phyloP scores from a whole-genome alignment of 129 eudicot species.

The Solidago caesia region DNA sequence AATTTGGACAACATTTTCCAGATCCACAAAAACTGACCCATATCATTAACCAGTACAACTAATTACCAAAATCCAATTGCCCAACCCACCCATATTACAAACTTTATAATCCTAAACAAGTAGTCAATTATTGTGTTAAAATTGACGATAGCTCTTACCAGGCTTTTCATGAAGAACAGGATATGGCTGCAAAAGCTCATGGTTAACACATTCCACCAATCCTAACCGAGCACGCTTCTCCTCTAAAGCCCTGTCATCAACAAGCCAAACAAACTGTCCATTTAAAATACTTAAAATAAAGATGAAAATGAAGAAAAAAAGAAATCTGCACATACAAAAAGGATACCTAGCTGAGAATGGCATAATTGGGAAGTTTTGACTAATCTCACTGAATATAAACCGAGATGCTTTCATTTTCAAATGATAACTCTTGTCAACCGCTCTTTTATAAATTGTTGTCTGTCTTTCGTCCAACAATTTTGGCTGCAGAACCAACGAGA shows the following conservation, averaged over 20 bases:
- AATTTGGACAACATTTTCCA: too few species aligned
- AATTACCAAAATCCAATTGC: too few species aligned
- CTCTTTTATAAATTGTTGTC: slow-evolving; percentile 89
- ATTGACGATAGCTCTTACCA: slow-evolving; percentile 38
- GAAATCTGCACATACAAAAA: neutral
- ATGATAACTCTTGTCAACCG: slow-evolving; percentile 90
- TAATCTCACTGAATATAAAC: slow-evolving; percentile 88
- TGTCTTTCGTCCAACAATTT: slow-evolving; percentile 91
- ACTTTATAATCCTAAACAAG: too few species aligned
- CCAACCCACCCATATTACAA: too few species aligned
- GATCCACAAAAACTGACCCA: too few species aligned
- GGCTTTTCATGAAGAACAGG: slow-evolving; percentile 96
- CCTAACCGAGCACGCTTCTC: slow-evolving; percentile 13
- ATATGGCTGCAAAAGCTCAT: slow-evolving; percentile 91
- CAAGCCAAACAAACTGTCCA: neutral
- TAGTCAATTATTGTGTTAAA: neutral
- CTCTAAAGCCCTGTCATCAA: slow-evolving; percentile 33
- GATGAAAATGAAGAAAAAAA: neutral
- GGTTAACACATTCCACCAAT: slow-evolving; percentile 89
- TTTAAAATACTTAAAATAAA: neutral
- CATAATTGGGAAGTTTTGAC: slow-evolving; percentile 94
- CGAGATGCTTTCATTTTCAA: slow-evolving; percentile 97
- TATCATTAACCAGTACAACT: too few species aligned
- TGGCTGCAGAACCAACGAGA: slow-evolving; percentile 51
- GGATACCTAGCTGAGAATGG: slow-evolving; percentile 88